A percentile compares a stretch with the other conserved stretches of the same genome.
phyloP scores from a whole-genome alignment of 1,284 basidiomycete genomes.

The Cryptococcus sp. region DNA sequence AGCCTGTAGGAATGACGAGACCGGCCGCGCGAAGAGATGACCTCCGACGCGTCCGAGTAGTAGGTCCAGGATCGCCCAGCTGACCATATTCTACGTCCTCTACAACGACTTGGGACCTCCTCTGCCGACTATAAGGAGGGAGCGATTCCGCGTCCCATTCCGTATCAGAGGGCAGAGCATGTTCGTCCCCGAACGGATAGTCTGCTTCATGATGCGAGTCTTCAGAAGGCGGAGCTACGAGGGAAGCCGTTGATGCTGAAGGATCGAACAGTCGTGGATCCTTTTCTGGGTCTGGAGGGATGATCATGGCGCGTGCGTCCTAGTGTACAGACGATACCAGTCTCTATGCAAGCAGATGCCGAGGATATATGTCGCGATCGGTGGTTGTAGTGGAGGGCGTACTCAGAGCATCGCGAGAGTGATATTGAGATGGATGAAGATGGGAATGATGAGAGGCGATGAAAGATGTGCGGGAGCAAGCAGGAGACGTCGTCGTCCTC shows the following conservation, averaged over 20 bases:
- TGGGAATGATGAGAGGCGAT: no score
- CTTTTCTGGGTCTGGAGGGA: constrained; percentile 53
- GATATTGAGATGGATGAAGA: no score
- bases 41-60: not conserved
- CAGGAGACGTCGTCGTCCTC: no score
- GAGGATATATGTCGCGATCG: not conserved
- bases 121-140: constrained; percentile 37
- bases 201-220: not conserved
- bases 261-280: constrained; percentile 43
- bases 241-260: constrained; percentile 32
- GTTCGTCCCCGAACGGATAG: constrained; percentile 5
- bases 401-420: no score
- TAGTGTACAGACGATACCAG: no score
- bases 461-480: no score
- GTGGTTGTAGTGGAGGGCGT: not conserved
- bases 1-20: no score
- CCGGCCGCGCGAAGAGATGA: no score
- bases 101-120: constrained; percentile 8
- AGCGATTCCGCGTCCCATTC: constrained; percentile 32
- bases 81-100: not conserved
- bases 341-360: no score
- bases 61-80: not conserved
- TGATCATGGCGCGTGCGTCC: constrained; percentile 41
- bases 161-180: constrained; percentile 13
- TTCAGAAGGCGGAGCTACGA: constrained; percentile 26